Base-by-base conservation (phyloP, 2,329 filamentous ascomycete species). In the Claviceps sp. region DNA sequence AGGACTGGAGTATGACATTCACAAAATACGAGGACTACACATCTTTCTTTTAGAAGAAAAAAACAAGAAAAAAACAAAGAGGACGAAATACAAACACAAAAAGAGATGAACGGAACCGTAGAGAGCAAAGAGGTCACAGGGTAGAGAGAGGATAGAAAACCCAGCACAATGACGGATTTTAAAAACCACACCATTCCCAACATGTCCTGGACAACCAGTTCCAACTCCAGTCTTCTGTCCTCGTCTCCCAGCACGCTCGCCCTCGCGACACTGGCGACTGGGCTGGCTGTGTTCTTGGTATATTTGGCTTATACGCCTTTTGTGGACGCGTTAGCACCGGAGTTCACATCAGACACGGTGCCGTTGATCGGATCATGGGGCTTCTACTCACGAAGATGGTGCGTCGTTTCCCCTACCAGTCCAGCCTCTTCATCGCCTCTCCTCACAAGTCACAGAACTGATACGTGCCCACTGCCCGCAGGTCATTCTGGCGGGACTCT, bases 241-340 rank as follows among this genome's bases (percentile, higher is more conserved):
- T 14, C 22, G 11, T 45, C 43, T 45, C 16, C 43, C 13, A 14
- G 14, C 13, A 11, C 22, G 14, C 16, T 47, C 7, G 45, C 14
- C 14, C 16, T 47, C 7, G 26, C 45, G 2, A 18, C 8, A 8
- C 8, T 47, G 16, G 45, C 18, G 7, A 37, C 45, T 4, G 18
- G 6, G 3, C 16, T 47, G 45, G 11, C 30, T 37, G 18, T 24
- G 2, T 51, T 49, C 4, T 5, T 49, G 16, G 46, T 22, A 4
- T 52, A 47, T 40, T 4, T 52, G 16, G 40, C 51, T 6, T 52
- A 52, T 22, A 52, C 37, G 18, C 46, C 51, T 13, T n/a, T 13
- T 5, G 16, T 52, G 2, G 22, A 52, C 20, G 9, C 20, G 16
- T 26, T 8, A 14, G 51, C 51, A 8, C 51, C 51, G 2, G n/a